Evolutionary conservation across 202 grass and related monocot species (phyloP).

Genomic region (Carex arenaria): DNA sequence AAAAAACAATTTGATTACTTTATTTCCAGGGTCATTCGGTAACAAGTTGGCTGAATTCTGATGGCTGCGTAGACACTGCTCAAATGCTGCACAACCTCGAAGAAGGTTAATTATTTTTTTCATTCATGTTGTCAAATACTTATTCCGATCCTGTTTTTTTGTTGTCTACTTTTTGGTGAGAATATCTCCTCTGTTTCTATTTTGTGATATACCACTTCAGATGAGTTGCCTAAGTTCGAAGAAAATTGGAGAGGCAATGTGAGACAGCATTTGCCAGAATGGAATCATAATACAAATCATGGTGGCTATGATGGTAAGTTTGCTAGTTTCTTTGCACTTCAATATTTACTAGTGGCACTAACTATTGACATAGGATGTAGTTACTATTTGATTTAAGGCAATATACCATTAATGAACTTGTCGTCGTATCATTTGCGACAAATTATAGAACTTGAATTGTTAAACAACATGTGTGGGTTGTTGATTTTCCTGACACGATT

Average conservation of each 20-base stretch:
- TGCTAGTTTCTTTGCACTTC: not conserved
- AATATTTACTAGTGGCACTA: not conserved
- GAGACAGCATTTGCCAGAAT: constrained; percentile 46
- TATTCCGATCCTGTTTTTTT: not conserved
- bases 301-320: constrained; percentile 43
- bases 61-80: constrained; percentile 64
- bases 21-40: constrained; percentile 70
- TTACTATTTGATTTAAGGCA: no score
- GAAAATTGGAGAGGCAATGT: constrained; percentile 74
- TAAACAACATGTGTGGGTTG: no score
- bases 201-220: constrained; percentile 21
- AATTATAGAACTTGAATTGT: no score
- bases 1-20: not conserved
- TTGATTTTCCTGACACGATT: no score
- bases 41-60: constrained; percentile 70
- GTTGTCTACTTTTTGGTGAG: not conserved
- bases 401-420: not conserved
- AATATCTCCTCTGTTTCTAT: not conserved
- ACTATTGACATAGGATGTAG: not conserved
- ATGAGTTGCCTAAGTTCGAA: constrained; percentile 76
- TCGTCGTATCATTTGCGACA: not conserved
- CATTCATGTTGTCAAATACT: not conserved
- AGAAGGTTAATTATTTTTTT: constrained; percentile 49
- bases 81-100: constrained; percentile 84
- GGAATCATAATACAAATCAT: constrained; percentile 44